Evolutionary conservation across 257 asterid species (phyloP), one percentile per base, ranked within the genome.

Genomic region (Catharanthus roseus): DNA sequence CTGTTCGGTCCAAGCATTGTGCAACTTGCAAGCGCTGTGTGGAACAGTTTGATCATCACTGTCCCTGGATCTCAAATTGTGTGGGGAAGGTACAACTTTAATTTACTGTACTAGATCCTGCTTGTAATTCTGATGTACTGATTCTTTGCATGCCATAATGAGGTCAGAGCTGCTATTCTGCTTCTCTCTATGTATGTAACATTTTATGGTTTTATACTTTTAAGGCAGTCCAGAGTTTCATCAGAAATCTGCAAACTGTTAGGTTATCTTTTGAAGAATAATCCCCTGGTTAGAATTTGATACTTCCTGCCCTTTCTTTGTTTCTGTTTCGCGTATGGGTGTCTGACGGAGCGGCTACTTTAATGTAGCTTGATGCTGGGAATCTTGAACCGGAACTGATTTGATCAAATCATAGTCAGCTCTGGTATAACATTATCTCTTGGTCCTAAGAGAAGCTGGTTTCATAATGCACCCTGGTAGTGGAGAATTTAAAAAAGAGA

Each of bases 51-150:
- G 99, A 93, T 82, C 97, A 93, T 80, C 99, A 93, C 79, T 93
- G 99, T 75, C 99, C 97, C 56, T 93, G 99, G 97, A 85, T 93
- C 84, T 91, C 99, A 72, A 93, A 93, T 77, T 93, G 99, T 78
- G 99, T 93, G 72, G 97, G 97, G 49, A 93, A 91, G 99, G 99
- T 93, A 85, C 67, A 33, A 10, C 62, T 55, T 55, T 18, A 19
- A 33, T 16, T 51, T 53, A 1, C 6, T 72, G 28, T 19, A 45
- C 11, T 38, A 49, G 19, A 24, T 51, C 36, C 34, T 12, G 54
- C 26, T 34, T 28, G 9, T 51, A 11, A 23, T 50, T 33, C 23
- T 41, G 39, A 28, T 53, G 18, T 26, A 10, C 24, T 63, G 65
- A 12, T 47, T 28, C 42, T 64, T 47, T 72, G 49, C 42, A 24